These are phyloP conservation scores for Wickerhamomyces queroliae DNA, from an alignment of 805 yeast genomes.

Conservation along the genomic window DNA sequence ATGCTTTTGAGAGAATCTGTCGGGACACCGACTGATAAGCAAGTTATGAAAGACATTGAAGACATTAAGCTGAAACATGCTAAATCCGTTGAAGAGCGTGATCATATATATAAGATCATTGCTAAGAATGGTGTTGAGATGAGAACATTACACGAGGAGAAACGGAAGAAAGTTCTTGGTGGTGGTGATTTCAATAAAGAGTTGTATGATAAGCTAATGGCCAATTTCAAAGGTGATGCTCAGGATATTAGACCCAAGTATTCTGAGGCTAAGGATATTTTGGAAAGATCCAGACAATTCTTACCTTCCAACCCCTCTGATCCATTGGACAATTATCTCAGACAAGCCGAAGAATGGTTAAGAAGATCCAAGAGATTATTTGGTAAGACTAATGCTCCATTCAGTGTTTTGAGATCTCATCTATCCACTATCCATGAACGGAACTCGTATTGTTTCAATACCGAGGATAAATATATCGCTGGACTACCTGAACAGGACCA, in stretches of 20 bases:
- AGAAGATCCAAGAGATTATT: slow-evolving; percentile 26
- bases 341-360: slow-evolving; percentile 32
- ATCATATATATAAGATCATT: slow-evolving; percentile 11
- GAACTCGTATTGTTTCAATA: slow-evolving; percentile 17
- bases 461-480: slow-evolving; percentile 16
- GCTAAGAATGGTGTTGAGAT: slow-evolving; percentile 10
- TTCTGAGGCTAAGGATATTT: slow-evolving; percentile 20
- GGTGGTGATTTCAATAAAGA: slow-evolving; percentile 5
- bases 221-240: slow-evolving; percentile 23
- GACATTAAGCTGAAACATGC: slow-evolving; percentile 9
- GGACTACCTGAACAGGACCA: slow-evolving; percentile 11
- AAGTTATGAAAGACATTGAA: slow-evolving; percentile 9
- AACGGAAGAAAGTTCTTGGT: slow-evolving; percentile 2
- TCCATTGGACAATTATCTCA: slow-evolving; percentile 17
- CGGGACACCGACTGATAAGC: slow-evolving; percentile 18
- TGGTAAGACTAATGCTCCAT: slow-evolving; percentile 30
- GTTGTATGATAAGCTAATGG: slow-evolving; percentile 5
- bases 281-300: slow-evolving; percentile 16
- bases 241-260: slow-evolving; percentile 27
- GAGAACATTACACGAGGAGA: slow-evolving; percentile 3
- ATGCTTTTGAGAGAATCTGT: neutral
- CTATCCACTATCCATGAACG: slow-evolving; percentile 18
- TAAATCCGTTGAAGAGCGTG: slow-evolving; percentile 8
- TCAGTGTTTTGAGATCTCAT: slow-evolving; percentile 23
- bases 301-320: slow-evolving; percentile 1